Conservation (phyloP, 2,329 filamentous ascomycete genomes). For the Domatiomyces globalis region DNA sequence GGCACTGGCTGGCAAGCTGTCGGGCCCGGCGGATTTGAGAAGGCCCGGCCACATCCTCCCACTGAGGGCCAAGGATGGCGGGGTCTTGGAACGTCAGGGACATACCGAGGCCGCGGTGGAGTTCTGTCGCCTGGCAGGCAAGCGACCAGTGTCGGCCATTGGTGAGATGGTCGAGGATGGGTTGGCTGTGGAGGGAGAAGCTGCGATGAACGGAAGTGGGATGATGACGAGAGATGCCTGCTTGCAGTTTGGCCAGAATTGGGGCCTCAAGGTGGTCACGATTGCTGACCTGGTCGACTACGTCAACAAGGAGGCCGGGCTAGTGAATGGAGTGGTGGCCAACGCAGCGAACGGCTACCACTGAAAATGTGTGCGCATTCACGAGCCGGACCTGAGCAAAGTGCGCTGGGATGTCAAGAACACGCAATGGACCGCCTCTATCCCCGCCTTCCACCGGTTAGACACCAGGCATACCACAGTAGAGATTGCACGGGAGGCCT, state of each 20-base stretch:
- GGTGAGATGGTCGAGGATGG: conserved; percentile 87
- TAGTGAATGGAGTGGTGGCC: neutral
- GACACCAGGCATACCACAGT: no score
- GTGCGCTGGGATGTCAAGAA: no score
- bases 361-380: no score
- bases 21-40: conserved; percentile 49
- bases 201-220: conserved; percentile 29
- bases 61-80: conserved; percentile 61
- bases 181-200: conserved; percentile 45
- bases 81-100: conserved; percentile 63
- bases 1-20: conserved; percentile 54
- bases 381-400: no score
- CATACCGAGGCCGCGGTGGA: conserved; percentile 93
- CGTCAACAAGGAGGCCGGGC: conserved; percentile 59
- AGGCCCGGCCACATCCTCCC: conserved; percentile 85
- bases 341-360: no score
- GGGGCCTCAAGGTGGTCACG: conserved; percentile 84
- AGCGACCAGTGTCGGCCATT: conserved; percentile 63
- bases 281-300: conserved; percentile 80
- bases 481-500: no score
- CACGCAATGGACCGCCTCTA: no score
- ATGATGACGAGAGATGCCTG: conserved; percentile 90
- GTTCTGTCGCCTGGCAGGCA: conserved; percentile 73
- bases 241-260: conserved; percentile 72
- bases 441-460: no score